Conservation (phyloP, 2,329 filamentous ascomycete genomes). For the Dothistroma pini region DNA sequence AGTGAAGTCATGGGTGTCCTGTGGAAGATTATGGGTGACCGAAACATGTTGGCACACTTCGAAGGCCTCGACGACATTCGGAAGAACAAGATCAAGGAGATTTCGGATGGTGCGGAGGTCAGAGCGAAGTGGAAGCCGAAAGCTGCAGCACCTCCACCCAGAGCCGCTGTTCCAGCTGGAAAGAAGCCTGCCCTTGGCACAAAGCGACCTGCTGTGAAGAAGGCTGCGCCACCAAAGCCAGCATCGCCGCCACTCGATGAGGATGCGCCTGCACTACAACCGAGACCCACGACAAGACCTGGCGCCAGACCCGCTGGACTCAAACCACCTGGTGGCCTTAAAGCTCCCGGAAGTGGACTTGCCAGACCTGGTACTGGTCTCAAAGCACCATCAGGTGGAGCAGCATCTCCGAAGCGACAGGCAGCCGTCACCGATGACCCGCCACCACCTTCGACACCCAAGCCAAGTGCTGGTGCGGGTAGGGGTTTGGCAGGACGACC, state of each 20-base stretch:
- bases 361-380: conserved; percentile 41
- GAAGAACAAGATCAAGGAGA: conserved; percentile 95
- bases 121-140: conserved; percentile 93
- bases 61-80: conserved; percentile 93
- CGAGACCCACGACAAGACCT: conserved; percentile 56
- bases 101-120: conserved; percentile 73
- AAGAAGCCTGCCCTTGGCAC: conserved; percentile 52
- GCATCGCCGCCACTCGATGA: conserved; percentile 41
- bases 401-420: conserved; percentile 32
- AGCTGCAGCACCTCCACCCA: conserved; percentile 58
- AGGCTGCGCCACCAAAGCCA: conserved; percentile 45
- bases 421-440: conserved; percentile 28
- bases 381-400: conserved; percentile 31
- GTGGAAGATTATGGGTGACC: conserved; percentile 98
- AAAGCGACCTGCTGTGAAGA: conserved; percentile 44
- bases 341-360: conserved; percentile 38
- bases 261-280: conserved; percentile 52
- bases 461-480: conserved; percentile 46
- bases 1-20: conserved; percentile 89
- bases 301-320: conserved; percentile 38
- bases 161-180: conserved; percentile 51
- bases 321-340: conserved; percentile 30
- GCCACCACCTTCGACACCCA: conserved; percentile 35
- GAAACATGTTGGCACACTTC: conserved; percentile 87
- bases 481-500: conserved; percentile 80